These are phyloP conservation scores for Chaetomiaceae sp. DNA, from an alignment of 2,329 filamentous ascomycete genomes.

Conservation along the genomic window DNA sequence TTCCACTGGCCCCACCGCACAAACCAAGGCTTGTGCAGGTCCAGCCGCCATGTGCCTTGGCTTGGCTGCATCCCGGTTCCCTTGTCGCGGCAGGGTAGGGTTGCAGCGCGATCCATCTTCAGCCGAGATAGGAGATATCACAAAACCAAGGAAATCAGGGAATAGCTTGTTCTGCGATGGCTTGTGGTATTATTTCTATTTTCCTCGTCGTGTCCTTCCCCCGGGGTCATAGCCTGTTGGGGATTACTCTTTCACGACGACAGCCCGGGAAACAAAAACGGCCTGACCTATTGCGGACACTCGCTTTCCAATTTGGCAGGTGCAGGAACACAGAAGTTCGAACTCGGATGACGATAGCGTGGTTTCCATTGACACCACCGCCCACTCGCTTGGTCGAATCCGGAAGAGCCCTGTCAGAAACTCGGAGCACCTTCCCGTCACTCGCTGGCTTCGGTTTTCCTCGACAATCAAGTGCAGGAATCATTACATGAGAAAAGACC, in stretches of 20 bases:
- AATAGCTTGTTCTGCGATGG: background rate
- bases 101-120: constrained; percentile 3
- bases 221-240: no score
- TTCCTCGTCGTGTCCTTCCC: background rate
- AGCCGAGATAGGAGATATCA: constrained; percentile 6
- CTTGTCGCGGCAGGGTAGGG: background rate
- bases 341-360: constrained; percentile 1
- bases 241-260: no score
- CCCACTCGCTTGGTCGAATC: constrained; percentile 3
- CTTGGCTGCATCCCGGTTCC: constrained; percentile 1
- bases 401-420: background rate
- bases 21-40: constrained; percentile 8
- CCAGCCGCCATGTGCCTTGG: constrained; percentile 6
- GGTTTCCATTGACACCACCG: background rate
- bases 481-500: background rate
- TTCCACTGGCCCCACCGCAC: constrained; percentile 1
- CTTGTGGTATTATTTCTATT: background rate
- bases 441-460: background rate
- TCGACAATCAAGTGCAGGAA: background rate
- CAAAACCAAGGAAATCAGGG: constrained; percentile 5
- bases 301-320: background rate
- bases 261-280: no score
- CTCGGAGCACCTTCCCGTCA: constrained; percentile 7
- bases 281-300: background rate
- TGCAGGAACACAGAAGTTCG: background rate